These are phyloP conservation scores for Ilex paraguariensis DNA, from an alignment of 305 asterid genomes.

Conservation along the genomic window DNA sequence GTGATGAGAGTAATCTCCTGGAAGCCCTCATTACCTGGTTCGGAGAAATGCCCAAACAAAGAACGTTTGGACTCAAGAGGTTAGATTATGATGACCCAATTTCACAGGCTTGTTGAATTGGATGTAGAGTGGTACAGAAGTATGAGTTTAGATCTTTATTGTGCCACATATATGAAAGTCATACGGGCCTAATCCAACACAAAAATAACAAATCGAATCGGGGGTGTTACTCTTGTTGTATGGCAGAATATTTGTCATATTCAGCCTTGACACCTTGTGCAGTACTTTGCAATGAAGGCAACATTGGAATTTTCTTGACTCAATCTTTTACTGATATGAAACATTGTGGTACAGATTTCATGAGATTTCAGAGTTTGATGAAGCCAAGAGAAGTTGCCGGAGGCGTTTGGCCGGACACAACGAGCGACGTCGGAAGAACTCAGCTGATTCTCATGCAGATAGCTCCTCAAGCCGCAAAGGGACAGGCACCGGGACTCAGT, in stretches of 20 bases:
- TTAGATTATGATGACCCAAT: no score
- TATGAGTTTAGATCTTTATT: no score
- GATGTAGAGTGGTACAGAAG: no score
- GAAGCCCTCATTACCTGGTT: no score
- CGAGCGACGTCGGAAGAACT: conserved; percentile 63
- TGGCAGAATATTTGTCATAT: no score
- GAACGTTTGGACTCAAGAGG: no score
- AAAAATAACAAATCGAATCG: neutral
- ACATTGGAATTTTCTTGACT: neutral
- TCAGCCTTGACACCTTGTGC: neutral
- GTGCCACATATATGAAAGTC: no score
- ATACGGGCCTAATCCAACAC: no score
- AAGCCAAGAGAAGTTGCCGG: conserved; percentile 64
- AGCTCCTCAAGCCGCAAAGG: conserved; percentile 31
- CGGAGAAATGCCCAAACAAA: no score
- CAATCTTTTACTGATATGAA: neutral
- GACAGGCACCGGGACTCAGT: conserved; percentile 7
- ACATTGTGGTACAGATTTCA: conserved; percentile 43
- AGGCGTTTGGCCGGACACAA: conserved; percentile 35
- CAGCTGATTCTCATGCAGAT: conserved; percentile 25
- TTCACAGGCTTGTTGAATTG: no score
- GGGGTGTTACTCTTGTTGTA: neutral
- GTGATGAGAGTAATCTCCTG: no score
- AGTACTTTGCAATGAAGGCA: neutral
- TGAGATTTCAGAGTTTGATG: conserved; percentile 64